Evolutionary conservation across 495 filamentous ascomycete genomes (phyloP).

Genomic region (Aspergillus nidulans): DNA sequence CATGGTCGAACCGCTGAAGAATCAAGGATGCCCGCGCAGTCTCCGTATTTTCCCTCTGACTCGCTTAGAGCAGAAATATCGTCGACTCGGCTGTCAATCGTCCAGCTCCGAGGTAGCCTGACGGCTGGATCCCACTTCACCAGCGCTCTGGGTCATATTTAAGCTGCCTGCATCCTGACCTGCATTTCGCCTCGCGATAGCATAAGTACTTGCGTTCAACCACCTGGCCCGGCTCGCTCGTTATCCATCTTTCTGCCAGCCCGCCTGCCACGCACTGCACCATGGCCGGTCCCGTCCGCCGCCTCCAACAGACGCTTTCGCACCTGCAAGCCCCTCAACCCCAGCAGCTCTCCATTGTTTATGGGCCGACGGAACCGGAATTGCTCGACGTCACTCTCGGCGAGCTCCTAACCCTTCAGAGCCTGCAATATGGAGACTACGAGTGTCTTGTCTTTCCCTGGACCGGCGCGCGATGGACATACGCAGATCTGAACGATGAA

Average conservation of each 20-base stretch:
- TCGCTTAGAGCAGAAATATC: slow-evolving; percentile 2
- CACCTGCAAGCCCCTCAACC: slow-evolving; percentile 25
- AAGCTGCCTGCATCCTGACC: neutral
- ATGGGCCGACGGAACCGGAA: slow-evolving; percentile 55
- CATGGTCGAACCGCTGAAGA: neutral
- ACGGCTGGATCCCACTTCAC: neutral
- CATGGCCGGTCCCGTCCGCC: slow-evolving; percentile 31
- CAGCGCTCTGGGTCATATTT: slow-evolving; percentile 8
- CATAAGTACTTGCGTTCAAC: neutral
- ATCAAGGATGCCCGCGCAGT: neutral
- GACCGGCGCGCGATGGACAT: slow-evolving; percentile 64
- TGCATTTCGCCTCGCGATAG: neutral
- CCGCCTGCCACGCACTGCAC: neutral
- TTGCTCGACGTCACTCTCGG: slow-evolving; percentile 59
- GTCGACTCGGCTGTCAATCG: neutral
- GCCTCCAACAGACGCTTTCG: slow-evolving; percentile 37
- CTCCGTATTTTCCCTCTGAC: slow-evolving; percentile 3
- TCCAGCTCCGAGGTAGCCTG: slow-evolving; percentile 10
- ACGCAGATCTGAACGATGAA: slow-evolving; percentile 57
- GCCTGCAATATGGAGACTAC: slow-evolving; percentile 51
- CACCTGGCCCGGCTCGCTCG: neutral
- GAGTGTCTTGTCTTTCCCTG: slow-evolving; percentile 63
- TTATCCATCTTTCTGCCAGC: too few relatives aligned
- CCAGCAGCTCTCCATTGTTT: slow-evolving; percentile 46
- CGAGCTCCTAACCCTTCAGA: slow-evolving; percentile 58